phyloP scores from a whole-genome alignment of 169 alveolate genomes.

The Neospora caninum region DNA sequence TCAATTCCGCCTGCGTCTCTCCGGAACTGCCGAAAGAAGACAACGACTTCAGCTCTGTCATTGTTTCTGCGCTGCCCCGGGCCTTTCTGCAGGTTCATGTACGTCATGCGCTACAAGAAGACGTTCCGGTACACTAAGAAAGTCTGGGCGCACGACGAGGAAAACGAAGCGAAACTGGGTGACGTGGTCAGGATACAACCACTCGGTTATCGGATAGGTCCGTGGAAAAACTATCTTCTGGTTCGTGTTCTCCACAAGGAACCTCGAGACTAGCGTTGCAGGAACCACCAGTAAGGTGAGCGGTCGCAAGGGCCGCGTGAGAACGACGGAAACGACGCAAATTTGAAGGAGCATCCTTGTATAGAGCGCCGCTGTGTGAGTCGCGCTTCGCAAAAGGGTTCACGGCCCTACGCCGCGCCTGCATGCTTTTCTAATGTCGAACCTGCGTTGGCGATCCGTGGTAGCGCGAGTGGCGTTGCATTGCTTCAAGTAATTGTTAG shows the following conservation, averaged over 20 bases:
- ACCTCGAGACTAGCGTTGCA: conserved; percentile 51
- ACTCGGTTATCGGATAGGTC: conserved; percentile 83
- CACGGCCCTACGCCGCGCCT: no score
- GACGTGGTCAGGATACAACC: conserved; percentile 93
- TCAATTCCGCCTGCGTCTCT: neutral
- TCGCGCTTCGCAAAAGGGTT: no score
- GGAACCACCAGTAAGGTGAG: neutral
- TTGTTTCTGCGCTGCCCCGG: neutral
- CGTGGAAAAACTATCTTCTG: conserved; percentile 71
- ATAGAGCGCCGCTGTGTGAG: no score
- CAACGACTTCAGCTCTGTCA: neutral
- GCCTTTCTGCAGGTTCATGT: conserved; percentile 81
- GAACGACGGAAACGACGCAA: neutral
- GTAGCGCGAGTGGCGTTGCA: no score
- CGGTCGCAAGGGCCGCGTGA: no score
- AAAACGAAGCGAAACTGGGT: conserved; percentile 84
- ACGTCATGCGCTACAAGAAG: conserved; percentile 90
- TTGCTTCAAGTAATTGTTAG: no score
- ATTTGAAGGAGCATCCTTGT: no score
- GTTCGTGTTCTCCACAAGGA: conserved; percentile 60
- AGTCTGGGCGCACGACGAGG: conserved; percentile 90
- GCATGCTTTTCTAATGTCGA: no score
- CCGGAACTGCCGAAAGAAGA: neutral
- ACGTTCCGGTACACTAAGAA: conserved; percentile 87
- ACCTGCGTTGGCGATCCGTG: no score